phyloP scores from a whole-genome alignment of 345 rosid species.

The Euphorbia tirucalli region DNA sequence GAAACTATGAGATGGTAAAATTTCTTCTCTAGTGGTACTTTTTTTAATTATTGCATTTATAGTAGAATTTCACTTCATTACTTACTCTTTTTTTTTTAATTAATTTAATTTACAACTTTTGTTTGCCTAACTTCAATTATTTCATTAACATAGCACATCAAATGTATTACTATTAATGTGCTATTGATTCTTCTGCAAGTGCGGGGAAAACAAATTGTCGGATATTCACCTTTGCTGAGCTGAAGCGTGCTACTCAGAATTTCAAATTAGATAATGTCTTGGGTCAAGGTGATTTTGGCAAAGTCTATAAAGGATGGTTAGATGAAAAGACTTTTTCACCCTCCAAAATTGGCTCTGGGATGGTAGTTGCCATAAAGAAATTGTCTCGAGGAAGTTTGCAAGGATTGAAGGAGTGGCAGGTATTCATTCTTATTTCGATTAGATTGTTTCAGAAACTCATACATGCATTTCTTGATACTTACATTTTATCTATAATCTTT shows the following conservation, averaged over 20 bases:
- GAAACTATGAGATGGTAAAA: not conserved
- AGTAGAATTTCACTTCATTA: too few relatives aligned
- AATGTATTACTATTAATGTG: too few relatives aligned
- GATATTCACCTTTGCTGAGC: conserved; percentile 52
- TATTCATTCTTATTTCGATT: conserved; percentile 13
- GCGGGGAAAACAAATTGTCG: conserved; percentile 19
- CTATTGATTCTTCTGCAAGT: too few relatives aligned
- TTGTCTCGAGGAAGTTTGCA: conserved; percentile 56
- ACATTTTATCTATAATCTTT: too few relatives aligned
- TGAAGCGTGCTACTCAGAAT: conserved; percentile 56
- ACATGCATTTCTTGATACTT: too few relatives aligned
- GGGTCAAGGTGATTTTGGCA: conserved; percentile 82
- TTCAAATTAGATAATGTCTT: conserved; percentile 56
- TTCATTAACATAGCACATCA: too few relatives aligned
- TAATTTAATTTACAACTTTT: too few relatives aligned
- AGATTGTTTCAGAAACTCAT: too few relatives aligned
- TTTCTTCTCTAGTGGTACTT: not conserved
- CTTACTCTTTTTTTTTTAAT: not conserved
- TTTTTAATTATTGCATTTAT: too few relatives aligned
- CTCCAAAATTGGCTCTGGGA: conserved; percentile 51
- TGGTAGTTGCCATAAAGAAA: conserved; percentile 73
- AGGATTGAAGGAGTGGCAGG: conserved; percentile 81
- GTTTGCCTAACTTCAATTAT: too few relatives aligned
- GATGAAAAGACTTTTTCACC: conserved; percentile 61
- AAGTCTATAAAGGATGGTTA: conserved; percentile 80